phyloP scores from a whole-genome alignment of 2,329 filamentous ascomycete species.

The Neonectria faginata region DNA sequence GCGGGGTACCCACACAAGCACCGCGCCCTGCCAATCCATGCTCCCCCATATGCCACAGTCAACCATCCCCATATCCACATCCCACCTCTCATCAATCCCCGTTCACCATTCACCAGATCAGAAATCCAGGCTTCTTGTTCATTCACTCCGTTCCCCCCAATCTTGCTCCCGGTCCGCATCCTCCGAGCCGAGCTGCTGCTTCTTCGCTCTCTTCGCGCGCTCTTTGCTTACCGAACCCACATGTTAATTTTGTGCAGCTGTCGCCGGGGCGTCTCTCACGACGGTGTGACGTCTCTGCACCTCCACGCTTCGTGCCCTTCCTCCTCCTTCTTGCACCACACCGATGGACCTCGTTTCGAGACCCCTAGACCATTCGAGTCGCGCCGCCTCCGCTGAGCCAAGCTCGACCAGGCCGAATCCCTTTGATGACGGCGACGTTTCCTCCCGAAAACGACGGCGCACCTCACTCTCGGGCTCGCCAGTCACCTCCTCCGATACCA shows the following conservation, averaged over 20 bases:
- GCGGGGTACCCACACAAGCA: slow-evolving; percentile 55
- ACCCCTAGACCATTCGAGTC: slow-evolving; percentile 65
- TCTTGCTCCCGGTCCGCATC: slow-evolving; percentile 13
- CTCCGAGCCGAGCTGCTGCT: slow-evolving; percentile 30
- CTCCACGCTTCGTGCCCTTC: slow-evolving; percentile 56
- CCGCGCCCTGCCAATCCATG: slow-evolving; percentile 50
- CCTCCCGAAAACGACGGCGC: slow-evolving; percentile 71
- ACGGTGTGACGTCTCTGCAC: slow-evolving; percentile 63
- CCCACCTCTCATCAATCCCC: slow-evolving; percentile 38
- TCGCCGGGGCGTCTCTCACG: slow-evolving; percentile 66
- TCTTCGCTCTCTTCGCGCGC: slow-evolving; percentile 37
- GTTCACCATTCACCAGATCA: slow-evolving; percentile 29
- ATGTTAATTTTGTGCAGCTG: slow-evolving; percentile 68
- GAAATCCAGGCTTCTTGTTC: slow-evolving; percentile 25
- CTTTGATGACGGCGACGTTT: slow-evolving; percentile 68
- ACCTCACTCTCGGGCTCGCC: slow-evolving; percentile 68
- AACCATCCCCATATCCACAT: slow-evolving; percentile 42
- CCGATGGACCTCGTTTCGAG: slow-evolving; percentile 67
- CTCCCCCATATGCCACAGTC: slow-evolving; percentile 42
- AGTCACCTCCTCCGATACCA: slow-evolving; percentile 63
- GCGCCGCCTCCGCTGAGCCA: slow-evolving; percentile 72
- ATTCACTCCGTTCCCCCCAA: slow-evolving; percentile 23
- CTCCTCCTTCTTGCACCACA: slow-evolving; percentile 52
- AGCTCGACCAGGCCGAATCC: slow-evolving; percentile 73
- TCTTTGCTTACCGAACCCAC: slow-evolving; percentile 54